Evolutionary conservation across 129 eudicot genomes (phyloP).

Genomic region (Oenanthe sinensis): DNA sequence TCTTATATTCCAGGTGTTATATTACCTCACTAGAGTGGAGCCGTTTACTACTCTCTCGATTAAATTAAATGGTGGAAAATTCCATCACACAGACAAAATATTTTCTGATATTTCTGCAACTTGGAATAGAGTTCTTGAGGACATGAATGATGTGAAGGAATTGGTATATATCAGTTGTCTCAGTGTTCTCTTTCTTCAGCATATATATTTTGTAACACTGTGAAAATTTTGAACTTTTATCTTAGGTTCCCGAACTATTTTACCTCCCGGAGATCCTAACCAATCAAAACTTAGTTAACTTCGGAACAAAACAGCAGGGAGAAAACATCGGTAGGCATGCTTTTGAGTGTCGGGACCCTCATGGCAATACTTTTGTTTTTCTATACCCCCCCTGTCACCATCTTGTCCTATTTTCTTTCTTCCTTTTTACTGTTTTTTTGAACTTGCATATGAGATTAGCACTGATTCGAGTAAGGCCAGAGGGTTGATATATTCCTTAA

Average conservation of each 20-base stretch:
- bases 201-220: neutral
- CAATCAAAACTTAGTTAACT: conserved; percentile 78
- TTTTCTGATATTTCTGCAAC: conserved; percentile 85
- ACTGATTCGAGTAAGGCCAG: neutral
- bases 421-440: neutral
- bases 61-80: conserved; percentile 94
- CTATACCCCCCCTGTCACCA: neutral
- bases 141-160: conserved; percentile 98
- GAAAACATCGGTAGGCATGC: conserved; percentile 72
- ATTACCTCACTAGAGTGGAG: conserved; percentile 86
- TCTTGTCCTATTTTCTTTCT: neutral
- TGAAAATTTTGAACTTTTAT: neutral
- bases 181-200: conserved; percentile 4
- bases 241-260: conserved; percentile 95
- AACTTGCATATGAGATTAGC: neutral
- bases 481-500: neutral
- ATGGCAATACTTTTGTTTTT: neutral
- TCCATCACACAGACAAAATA: conserved; percentile 99
- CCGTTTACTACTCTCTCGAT: conserved; percentile 92
- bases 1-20: conserved; percentile 62
- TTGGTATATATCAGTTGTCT: conserved; percentile 41
- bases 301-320: conserved; percentile 92
- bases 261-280: conserved; percentile 84
- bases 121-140: conserved; percentile 98
- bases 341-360: conserved; percentile 3